Evolutionary conservation across 2,329 filamentous ascomycete genomes (phyloP), one percentile per base, ranked within the genome.

Genomic region (Colletotrichum neosansevieriae): DNA sequence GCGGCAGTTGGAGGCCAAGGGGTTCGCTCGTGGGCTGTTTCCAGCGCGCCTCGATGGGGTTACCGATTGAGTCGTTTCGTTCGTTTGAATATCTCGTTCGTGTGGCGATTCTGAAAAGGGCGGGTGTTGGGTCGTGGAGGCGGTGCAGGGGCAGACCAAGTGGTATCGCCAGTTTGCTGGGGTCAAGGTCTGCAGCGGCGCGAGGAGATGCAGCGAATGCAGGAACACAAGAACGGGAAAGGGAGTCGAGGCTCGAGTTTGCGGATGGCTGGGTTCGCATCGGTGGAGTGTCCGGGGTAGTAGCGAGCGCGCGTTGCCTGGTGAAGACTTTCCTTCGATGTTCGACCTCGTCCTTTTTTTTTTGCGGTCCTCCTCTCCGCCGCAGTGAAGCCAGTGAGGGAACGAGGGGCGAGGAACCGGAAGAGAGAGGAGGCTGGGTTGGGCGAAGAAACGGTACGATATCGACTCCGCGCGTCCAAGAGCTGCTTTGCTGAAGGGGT

Each of bases 251-350:
- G 69, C 73, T 79, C 79, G 78, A 77, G 75, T 73, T 75, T 77
- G 74, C 74, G 75, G 77, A 83, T 81, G 82, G 83, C 81, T 83
- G 81, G 82, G 75, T 74, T 72, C 76, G 77, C 80, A 82, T 82
- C 77, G 76, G 76, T 73, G 76, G 77, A 74, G 74, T 75, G 74
- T 73, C 71, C 71, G 59, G 72, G 72, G 72, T 70, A 53, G 69
- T 62, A 40, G 45, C 58, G 72, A 70, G 73, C 62, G 71, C 59
- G 62, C 71, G 74, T 75, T 72, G 73, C 73, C 38, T 49, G 58
- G 49, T 51, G 71, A 73, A 64, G 70, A 72, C 72, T 73, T 70
- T 71, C 70, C 74, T 72, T 65, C 72, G 73, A 70, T 73, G 71
- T 73, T 76, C 72, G 72, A 76, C 79, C 79, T 80, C 80, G 76